Percentiles rank a stretch among this genome's conserved stretches.
Evolutionary conservation across 2,329 filamentous ascomycete genomes (phyloP).

Genomic region (Aureobasidium mangrovei): DNA sequence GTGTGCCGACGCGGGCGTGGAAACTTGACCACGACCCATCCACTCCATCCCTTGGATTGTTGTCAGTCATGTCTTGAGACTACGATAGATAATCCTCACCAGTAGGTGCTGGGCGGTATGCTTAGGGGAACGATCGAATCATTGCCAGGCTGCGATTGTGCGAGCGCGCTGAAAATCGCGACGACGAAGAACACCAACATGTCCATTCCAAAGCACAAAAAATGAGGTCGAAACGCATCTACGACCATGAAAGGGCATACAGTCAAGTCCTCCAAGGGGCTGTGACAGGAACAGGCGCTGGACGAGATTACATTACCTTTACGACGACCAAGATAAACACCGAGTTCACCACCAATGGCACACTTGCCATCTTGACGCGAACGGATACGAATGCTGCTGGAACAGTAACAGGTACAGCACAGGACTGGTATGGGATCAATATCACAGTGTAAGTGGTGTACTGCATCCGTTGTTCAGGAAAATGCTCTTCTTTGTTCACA

Average conservation of each 20-base stretch:
- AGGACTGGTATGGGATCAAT: neutral
- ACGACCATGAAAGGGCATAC: too few species aligned
- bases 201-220: neutral
- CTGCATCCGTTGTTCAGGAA: neutral
- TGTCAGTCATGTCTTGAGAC: neutral
- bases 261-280: too few species aligned
- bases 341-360: neutral
- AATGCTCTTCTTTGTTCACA: neutral
- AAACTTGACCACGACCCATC: slow-evolving; percentile 37
- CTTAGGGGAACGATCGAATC: neutral
- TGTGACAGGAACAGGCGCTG: too few species aligned
- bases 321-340: neutral
- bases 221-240: too few species aligned
- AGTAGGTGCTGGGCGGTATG: slow-evolving; percentile 9
- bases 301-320: neutral
- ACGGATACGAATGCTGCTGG: slow-evolving; percentile 11
- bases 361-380: neutral
- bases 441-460: neutral
- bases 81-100: neutral
- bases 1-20: slow-evolving; percentile 31
- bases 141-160: neutral
- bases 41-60: slow-evolving; percentile 27
- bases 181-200: too few species aligned
- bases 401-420: slow-evolving; percentile 1
- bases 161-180: neutral